Conservation (phyloP, 108 stramenopile species). For the Pseudonitzschia pungens region DNA sequence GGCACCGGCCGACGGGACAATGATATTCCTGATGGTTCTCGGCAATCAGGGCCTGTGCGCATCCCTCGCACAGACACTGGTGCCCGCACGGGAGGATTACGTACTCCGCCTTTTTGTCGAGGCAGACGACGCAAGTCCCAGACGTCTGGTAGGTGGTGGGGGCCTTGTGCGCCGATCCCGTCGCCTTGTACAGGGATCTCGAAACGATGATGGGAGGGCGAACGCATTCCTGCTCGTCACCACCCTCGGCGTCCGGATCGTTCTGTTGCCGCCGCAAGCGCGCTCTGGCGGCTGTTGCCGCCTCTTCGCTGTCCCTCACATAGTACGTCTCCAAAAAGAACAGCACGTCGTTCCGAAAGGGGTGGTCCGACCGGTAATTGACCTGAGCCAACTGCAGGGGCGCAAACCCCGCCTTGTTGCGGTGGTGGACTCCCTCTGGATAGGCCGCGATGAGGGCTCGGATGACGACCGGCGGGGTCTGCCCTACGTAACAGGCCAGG, state of each 20-base stretch:
- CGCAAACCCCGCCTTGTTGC: neutral
- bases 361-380: slow-evolving; percentile 4
- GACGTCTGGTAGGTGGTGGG: too few relatives aligned
- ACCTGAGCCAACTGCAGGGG: neutral
- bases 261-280: too few relatives aligned
- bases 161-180: too few relatives aligned
- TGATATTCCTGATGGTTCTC: neutral
- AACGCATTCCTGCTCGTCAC: too few relatives aligned
- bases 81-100: slow-evolving; percentile 5
- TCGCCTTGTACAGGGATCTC: too few relatives aligned
- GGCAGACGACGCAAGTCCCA: too few relatives aligned
- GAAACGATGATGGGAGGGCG: too few relatives aligned
- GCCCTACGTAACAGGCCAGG: slow-evolving; percentile 5
- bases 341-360: neutral
- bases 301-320: neutral
- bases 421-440: neutral
- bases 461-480: neutral
- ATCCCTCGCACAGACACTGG: neutral
- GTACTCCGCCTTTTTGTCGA: neutral
- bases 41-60: neutral
- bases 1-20: slow-evolving; percentile 6
- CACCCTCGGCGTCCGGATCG: too few relatives aligned
- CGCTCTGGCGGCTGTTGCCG: neutral
- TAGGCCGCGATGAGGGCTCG: slow-evolving; percentile 3
- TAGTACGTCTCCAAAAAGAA: neutral